phyloP scores from a whole-genome alignment of 192 early-diverging fungal species.

The Coemansia sp. region DNA sequence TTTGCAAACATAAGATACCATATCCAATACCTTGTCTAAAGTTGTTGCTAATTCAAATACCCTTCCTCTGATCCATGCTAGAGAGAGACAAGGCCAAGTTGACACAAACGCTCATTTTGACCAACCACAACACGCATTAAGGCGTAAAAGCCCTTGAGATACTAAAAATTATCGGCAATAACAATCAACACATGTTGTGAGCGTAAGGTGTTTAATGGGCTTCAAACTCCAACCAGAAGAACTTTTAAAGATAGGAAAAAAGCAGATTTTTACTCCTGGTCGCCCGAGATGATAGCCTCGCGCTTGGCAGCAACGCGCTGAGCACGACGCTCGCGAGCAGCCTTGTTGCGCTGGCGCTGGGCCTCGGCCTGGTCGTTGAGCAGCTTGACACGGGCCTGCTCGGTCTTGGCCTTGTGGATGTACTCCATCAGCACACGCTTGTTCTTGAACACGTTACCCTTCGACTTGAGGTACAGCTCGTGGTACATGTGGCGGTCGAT shows the following conservation, averaged over 20 bases:
- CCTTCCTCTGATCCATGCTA: too few species aligned
- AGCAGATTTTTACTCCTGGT: constrained; percentile 28
- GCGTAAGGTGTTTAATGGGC: neutral
- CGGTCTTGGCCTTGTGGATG: constrained; percentile 99
- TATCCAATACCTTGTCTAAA: too few species aligned
- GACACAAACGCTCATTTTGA: too few species aligned
- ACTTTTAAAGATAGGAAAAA: constrained; percentile 1
- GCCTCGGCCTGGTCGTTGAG: constrained; percentile 97
- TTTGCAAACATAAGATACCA: too few species aligned
- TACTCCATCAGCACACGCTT: constrained; percentile 99
- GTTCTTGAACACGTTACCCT: constrained; percentile 99
- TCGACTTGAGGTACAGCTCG: constrained; percentile 94
- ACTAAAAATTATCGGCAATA: too few species aligned
- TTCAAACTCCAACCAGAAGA: neutral
- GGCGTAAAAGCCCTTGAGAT: too few species aligned
- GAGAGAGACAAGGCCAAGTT: too few species aligned
- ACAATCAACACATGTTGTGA: neutral
- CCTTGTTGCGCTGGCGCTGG: constrained; percentile 94
- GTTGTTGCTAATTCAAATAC: too few species aligned
- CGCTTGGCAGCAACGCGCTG: constrained; percentile 87
- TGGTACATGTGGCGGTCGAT: constrained; percentile 99
- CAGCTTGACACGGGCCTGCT: constrained; percentile 89
- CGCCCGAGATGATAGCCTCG: constrained; percentile 63
- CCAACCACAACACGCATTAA: too few species aligned
- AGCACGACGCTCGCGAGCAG: constrained; percentile 88